A percentile compares a stretch with the other conserved stretches of the same genome.
Evolutionary conservation across 257 asterid species (phyloP).

Genomic region (Haberlea rhodopensis): DNA sequence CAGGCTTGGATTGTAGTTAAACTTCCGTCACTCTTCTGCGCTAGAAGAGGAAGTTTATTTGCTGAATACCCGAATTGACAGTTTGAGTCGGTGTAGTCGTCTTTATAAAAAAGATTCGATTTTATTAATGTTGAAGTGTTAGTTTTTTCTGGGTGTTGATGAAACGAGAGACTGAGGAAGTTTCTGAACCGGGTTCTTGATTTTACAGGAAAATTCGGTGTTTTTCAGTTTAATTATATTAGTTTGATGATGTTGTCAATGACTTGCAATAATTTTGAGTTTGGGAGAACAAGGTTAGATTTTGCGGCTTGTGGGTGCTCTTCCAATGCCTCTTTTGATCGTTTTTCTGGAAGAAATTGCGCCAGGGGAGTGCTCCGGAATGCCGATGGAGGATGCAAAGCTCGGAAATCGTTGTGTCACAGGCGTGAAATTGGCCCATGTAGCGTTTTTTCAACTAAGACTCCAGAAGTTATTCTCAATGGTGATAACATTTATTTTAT

Average conservation of each 20-base stretch:
- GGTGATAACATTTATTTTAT: constrained; percentile 37
- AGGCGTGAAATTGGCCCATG: constrained; percentile 54
- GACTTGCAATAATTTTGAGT: constrained; percentile 63
- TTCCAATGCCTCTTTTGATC: constrained; percentile 49
- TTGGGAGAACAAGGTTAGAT: constrained; percentile 60
- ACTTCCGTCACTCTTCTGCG: constrained; percentile 19
- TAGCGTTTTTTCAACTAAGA: constrained; percentile 63
- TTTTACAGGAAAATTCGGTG: constrained; percentile 24
- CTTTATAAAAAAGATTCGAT: constrained; percentile 11
- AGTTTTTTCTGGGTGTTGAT: constrained; percentile 11
- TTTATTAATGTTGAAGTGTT: constrained; percentile 2
- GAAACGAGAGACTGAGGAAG: constrained; percentile 31
- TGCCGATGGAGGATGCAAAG: constrained; percentile 42
- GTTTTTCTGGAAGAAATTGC: constrained; percentile 35
- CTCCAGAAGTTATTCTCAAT: constrained; percentile 55
- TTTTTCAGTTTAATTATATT: background rate
- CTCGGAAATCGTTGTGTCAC: constrained; percentile 43
- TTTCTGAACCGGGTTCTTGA: constrained; percentile 48
- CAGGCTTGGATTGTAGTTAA: constrained; percentile 9
- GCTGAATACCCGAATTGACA: constrained; percentile 20
- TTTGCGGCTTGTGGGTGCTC: constrained; percentile 67
- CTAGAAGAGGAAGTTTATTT: constrained; percentile 5
- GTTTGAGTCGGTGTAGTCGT: background rate
- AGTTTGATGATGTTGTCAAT: constrained; percentile 62
- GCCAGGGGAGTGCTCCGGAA: constrained; percentile 44